Conservation (phyloP, 1,284 basidiomycete genomes). For the Naganishia sp. region DNA sequence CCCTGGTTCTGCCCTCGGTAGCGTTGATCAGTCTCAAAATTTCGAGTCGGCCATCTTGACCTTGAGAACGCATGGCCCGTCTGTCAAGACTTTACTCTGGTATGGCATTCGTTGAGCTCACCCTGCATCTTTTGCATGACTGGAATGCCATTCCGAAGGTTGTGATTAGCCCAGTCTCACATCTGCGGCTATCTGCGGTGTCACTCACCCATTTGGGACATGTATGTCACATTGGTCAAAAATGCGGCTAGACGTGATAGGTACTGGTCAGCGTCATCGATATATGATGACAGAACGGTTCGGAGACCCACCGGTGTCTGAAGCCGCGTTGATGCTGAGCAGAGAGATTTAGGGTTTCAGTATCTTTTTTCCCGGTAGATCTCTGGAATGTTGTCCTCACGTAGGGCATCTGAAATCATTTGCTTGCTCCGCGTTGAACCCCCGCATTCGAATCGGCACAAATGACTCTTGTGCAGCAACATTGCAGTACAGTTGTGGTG, state of each 20-base stretch:
- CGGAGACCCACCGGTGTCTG: not conserved
- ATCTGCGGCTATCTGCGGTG: too few relatives aligned
- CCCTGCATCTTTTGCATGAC: conserved; percentile 28
- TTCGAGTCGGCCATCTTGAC: conserved; percentile 25
- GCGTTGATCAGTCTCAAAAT: conserved; percentile 15
- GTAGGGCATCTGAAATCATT: conserved; percentile 1
- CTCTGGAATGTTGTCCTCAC: not conserved
- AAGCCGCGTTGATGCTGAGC: not conserved
- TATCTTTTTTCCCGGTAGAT: not conserved
- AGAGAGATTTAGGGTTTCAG: not conserved
- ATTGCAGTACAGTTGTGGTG: conserved; percentile 8
- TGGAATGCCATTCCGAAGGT: too few relatives aligned
- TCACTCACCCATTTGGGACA: conserved; percentile 18
- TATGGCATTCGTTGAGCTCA: not conserved
- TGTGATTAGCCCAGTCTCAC: too few relatives aligned
- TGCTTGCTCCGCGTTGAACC: not conserved
- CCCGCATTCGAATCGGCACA: conserved; percentile 10
- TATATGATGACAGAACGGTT: too few relatives aligned
- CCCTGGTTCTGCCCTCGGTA: conserved; percentile 2
- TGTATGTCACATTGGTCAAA: conserved; percentile 19
- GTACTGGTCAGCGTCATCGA: too few relatives aligned
- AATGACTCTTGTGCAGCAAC: conserved; percentile 13
- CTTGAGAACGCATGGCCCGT: too few relatives aligned
- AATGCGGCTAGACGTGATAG: not conserved
- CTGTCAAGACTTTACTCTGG: too few relatives aligned